Percentiles rank a stretch among this genome's conserved stretches.
Evolutionary conservation across 2,329 filamentous ascomycete species (phyloP).

Genomic region (Colletotrichum zoysiae): DNA sequence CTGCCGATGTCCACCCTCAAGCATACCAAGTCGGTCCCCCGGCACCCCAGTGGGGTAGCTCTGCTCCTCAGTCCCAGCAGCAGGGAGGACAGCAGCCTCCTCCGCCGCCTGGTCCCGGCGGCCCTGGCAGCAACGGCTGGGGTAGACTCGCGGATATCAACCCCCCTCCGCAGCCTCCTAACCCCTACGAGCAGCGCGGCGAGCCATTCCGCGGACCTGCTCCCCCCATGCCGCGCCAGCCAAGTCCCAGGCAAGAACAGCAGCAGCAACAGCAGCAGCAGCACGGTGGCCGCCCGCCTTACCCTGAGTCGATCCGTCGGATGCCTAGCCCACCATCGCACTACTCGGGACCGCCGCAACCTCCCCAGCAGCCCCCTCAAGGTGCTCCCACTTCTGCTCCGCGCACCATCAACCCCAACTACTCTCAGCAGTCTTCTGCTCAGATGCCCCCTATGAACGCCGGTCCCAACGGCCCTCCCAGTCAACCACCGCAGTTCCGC

Average conservation of each 20-base stretch:
- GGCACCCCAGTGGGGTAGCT: slow-evolving; percentile 89
- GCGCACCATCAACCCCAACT: slow-evolving; percentile 71
- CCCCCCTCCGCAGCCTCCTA: slow-evolving; percentile 78
- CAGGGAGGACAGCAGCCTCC: slow-evolving; percentile 52
- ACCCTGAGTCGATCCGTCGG: slow-evolving; percentile 57
- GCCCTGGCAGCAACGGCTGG: slow-evolving; percentile 68
- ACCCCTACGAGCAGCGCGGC: slow-evolving; percentile 82
- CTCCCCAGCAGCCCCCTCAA: slow-evolving; percentile 60
- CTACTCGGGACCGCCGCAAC: slow-evolving; percentile 65
- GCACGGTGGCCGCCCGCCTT: slow-evolving; percentile 40
- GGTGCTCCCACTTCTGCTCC: slow-evolving; percentile 55
- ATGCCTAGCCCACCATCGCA: slow-evolving; percentile 66
- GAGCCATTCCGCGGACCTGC: slow-evolving; percentile 78
- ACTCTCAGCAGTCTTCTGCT: slow-evolving; percentile 62
- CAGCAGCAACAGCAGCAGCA: slow-evolving; percentile 56
- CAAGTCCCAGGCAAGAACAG: slow-evolving; percentile 81
- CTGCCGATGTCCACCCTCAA: slow-evolving; percentile 95
- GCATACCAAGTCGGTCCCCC: slow-evolving; percentile 91
- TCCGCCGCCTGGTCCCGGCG: slow-evolving; percentile 71
- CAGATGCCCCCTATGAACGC: slow-evolving; percentile 54
- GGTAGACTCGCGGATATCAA: slow-evolving; percentile 83
- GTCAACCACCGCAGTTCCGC: slow-evolving; percentile 78
- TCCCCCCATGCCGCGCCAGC: slow-evolving; percentile 76
- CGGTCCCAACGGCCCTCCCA: slow-evolving; percentile 59
- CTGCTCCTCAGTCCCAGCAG: slow-evolving; percentile 68